phyloP scores from a whole-genome alignment of 1,139 yeast species.

The Debaryomyces singareniensis region DNA sequence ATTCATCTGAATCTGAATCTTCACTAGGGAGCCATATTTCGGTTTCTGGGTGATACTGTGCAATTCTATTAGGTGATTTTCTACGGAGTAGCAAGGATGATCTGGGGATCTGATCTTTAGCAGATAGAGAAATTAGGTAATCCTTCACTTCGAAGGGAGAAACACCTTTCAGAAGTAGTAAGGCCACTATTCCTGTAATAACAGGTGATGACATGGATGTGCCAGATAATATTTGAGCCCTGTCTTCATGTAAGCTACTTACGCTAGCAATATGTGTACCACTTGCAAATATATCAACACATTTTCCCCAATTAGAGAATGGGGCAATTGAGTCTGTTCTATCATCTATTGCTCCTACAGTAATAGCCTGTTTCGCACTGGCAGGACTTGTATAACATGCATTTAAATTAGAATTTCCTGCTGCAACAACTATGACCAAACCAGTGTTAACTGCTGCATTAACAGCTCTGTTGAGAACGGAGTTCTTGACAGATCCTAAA shows the following conservation, averaged over 20 bases:
- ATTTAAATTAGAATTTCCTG: constrained; percentile 73
- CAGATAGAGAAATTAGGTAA: constrained; percentile 30
- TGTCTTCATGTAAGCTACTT: constrained; percentile 14
- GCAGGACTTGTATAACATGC: constrained; percentile 84
- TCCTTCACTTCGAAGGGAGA: constrained; percentile 31
- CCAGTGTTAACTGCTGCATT: constrained; percentile 68
- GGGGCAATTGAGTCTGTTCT: constrained; percentile 58
- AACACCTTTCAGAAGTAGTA: constrained; percentile 54
- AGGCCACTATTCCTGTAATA: constrained; percentile 69
- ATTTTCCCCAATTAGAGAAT: constrained; percentile 83
- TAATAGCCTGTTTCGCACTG: constrained; percentile 60
- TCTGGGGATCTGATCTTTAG: constrained; percentile 30
- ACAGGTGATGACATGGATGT: constrained; percentile 88
- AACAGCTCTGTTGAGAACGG: constrained; percentile 65
- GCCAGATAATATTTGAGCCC: constrained; percentile 55
- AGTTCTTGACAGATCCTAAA: constrained; percentile 64
- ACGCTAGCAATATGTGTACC: constrained; percentile 63
- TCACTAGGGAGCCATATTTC: too few species aligned
- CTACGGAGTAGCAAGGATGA: constrained; percentile 21
- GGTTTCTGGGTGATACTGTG: constrained; percentile 12
- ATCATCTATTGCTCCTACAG: constrained; percentile 87
- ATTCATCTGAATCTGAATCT: constrained; percentile 8
- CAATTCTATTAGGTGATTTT: constrained; percentile 36
- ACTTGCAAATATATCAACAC: constrained; percentile 80
- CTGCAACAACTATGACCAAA: constrained; percentile 76